phyloP scores from a whole-genome alignment of 2,329 filamentous ascomycete species.

The Colletotrichum tamarilloi region DNA sequence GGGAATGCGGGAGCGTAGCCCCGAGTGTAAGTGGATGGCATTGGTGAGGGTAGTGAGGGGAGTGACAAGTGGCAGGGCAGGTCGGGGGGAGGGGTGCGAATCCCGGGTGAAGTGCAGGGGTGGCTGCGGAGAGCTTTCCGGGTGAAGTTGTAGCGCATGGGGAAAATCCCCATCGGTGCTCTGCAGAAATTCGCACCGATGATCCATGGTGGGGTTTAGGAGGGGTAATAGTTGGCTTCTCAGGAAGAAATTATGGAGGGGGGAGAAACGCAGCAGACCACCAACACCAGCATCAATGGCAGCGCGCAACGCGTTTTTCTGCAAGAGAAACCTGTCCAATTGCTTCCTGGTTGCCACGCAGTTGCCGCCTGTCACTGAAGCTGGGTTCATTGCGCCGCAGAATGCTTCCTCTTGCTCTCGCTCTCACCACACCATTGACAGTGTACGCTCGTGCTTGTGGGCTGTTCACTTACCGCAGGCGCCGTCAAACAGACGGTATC shows the following conservation, averaged over 20 bases:
- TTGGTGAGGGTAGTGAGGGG: no score
- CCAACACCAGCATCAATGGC: neutral
- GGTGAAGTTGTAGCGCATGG: slow-evolving; percentile 14
- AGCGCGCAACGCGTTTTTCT: neutral
- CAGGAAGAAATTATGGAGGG: slow-evolving; percentile 16
- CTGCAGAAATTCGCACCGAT: slow-evolving; percentile 23
- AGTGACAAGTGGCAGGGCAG: neutral
- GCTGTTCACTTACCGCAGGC: slow-evolving; percentile 62
- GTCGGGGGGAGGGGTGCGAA: slow-evolving; percentile 4
- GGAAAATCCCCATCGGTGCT: slow-evolving; percentile 2
- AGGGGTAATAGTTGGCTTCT: slow-evolving; percentile 28
- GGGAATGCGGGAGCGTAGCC: slow-evolving; percentile 6
- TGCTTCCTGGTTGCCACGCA: neutral
- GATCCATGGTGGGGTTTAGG: slow-evolving; percentile 35
- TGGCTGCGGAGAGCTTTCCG: slow-evolving; percentile 31
- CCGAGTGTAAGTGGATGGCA: slow-evolving; percentile 21
- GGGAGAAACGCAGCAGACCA: slow-evolving; percentile 8
- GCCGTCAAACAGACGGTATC: slow-evolving; percentile 71
- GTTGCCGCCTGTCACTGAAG: neutral
- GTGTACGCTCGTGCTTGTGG: neutral
- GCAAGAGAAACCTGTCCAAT: neutral
- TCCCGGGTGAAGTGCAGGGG: slow-evolving; percentile 4
- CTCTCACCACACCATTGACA: neutral
- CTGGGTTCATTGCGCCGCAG: neutral
- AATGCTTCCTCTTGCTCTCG: neutral